Conservation (phyloP, 2,329 filamentous ascomycete species). For the Exophiala spinifera region DNA sequence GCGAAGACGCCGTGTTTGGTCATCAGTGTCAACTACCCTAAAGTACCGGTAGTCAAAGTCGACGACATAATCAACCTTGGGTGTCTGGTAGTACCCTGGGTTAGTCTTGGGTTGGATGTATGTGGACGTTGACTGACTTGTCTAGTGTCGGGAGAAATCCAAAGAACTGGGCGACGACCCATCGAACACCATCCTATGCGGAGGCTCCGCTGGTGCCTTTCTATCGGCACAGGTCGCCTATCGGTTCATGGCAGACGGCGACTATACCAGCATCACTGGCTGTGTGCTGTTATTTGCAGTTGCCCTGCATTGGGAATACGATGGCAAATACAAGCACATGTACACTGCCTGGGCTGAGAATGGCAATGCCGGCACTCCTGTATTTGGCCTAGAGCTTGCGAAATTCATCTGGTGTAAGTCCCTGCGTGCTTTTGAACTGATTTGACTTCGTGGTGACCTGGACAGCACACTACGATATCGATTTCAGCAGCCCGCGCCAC, state of each 20-base stretch:
- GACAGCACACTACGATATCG: conserved; percentile 20
- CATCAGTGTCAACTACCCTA: conserved; percentile 36
- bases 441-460: background rate
- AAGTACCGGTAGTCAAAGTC: conserved; percentile 19
- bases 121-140: background rate
- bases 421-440: background rate
- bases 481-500: conserved; percentile 21
- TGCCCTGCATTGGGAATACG: conserved; percentile 21
- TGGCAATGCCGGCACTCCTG: conserved; percentile 16
- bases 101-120: background rate
- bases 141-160: conserved; percentile 15
- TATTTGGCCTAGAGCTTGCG: conserved; percentile 17
- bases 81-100: conserved; percentile 17
- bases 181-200: conserved; percentile 20
- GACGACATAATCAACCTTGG: conserved; percentile 23
- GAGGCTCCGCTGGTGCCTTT: conserved; percentile 25
- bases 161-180: conserved; percentile 19
- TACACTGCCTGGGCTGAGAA: conserved; percentile 24
- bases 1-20: conserved; percentile 33
- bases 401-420: conserved; percentile 26
- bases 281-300: conserved; percentile 20
- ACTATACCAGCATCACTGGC: conserved; percentile 17
- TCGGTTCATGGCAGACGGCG: conserved; percentile 19
- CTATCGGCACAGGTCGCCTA: conserved; percentile 21
- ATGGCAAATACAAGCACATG: conserved; percentile 22